phyloP scores from a whole-genome alignment of 2,329 filamentous ascomycete species.

The Phialocephala sp. region DNA sequence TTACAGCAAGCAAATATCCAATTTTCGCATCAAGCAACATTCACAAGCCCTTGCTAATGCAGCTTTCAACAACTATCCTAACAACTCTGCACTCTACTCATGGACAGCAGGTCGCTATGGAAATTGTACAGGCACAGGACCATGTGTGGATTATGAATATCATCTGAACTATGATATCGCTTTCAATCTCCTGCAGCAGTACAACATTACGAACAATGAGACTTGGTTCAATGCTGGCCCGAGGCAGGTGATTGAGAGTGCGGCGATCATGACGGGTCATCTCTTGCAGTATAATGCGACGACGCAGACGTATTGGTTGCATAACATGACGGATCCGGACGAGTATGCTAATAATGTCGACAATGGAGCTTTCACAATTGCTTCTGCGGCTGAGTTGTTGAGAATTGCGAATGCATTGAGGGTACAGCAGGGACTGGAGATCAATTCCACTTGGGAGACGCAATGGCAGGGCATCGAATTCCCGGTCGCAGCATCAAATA shows the following conservation, averaged over 20 bases:
- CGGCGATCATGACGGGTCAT: constrained; percentile 66
- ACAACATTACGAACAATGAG: constrained; percentile 43
- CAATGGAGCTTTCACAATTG: constrained; percentile 70
- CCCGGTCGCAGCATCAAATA: constrained; percentile 58
- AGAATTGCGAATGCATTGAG: constrained; percentile 50
- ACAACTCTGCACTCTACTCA: constrained; percentile 65
- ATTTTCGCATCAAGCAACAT: constrained; percentile 65
- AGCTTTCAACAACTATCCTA: constrained; percentile 62
- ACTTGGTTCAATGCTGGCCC: constrained; percentile 49
- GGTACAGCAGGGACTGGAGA: constrained; percentile 31
- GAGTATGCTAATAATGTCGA: constrained; percentile 50
- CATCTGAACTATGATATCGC: constrained; percentile 75
- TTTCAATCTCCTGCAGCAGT: constrained; percentile 47
- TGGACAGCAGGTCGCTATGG: constrained; percentile 72
- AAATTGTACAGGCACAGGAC: constrained; percentile 68
- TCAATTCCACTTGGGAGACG: constrained; percentile 63
- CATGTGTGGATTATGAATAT: constrained; percentile 75
- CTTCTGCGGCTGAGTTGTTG: constrained; percentile 49
- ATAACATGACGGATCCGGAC: constrained; percentile 73
- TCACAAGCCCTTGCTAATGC: constrained; percentile 65
- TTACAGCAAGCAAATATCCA: constrained; percentile 65
- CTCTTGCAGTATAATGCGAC: constrained; percentile 64
- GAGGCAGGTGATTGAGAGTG: constrained; percentile 67
- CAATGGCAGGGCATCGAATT: constrained; percentile 62
- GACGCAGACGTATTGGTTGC: constrained; percentile 51